Percentiles rank a stretch among this genome's conserved stretches.
phyloP scores from a whole-genome alignment of 164 flowering plant genomes.

The Houttuynia cordata region DNA sequence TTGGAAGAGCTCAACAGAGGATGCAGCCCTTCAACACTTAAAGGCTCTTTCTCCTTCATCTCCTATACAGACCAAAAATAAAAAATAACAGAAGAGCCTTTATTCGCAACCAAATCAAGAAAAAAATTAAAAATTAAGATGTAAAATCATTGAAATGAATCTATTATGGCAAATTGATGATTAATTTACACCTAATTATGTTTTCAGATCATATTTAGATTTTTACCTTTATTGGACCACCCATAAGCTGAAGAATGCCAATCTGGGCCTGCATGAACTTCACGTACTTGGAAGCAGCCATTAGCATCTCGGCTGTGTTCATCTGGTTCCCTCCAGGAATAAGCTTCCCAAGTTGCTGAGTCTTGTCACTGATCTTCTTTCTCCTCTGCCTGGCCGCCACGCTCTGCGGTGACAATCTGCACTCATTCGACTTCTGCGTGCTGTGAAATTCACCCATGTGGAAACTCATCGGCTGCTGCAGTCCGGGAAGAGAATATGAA shows the following conservation, averaged over 20 bases:
- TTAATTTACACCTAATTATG: not conserved
- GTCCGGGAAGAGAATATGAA: not conserved
- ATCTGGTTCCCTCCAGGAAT: slow-evolving; percentile 69
- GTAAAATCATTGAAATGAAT: not conserved
- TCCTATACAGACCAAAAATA: slow-evolving; percentile 19
- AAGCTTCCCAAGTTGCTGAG: slow-evolving; percentile 72
- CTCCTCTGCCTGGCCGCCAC: slow-evolving; percentile 77
- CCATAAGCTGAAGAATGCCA: slow-evolving; percentile 36
- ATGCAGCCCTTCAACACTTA: slow-evolving; percentile 12
- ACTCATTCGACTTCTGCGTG: slow-evolving; percentile 2
- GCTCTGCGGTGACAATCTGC: slow-evolving; percentile 51
- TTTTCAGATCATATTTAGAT: not conserved
- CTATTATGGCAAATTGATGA: too few relatives aligned
- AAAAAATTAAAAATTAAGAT: not conserved
- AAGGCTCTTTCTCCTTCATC: not conserved
- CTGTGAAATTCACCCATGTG: not conserved
- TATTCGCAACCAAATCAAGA: not conserved
- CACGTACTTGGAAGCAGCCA: slow-evolving; percentile 63
- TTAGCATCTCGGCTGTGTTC: slow-evolving; percentile 90
- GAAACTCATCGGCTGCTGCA: slow-evolving; percentile 1
- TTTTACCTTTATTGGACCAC: slow-evolving; percentile 7
- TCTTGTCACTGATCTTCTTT: slow-evolving; percentile 78
- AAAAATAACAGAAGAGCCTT: not conserved
- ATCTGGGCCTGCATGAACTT: slow-evolving; percentile 69
- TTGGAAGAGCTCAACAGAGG: slow-evolving; percentile 24